Conservation (phyloP, 78 protist genomes). For the Isochrysis galbana region DNA sequence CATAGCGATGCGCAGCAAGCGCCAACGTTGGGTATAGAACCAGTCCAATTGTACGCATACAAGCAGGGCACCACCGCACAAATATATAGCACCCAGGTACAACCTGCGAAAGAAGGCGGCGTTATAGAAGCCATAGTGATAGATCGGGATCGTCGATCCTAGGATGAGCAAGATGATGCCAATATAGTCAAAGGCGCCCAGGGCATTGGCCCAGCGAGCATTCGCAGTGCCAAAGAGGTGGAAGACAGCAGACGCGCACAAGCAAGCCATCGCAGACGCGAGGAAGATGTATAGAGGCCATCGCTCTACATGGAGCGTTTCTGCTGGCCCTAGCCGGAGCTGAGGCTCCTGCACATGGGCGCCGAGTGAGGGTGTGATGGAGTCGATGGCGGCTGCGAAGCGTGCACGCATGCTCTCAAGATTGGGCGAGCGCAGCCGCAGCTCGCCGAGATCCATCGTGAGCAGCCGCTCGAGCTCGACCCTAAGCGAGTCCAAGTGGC, state of each 20-base stretch:
- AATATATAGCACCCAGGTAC: neutral
- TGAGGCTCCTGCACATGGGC: too few relatives aligned
- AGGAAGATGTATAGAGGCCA: constrained; percentile 14
- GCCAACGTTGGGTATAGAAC: neutral
- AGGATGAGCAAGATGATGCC: neutral
- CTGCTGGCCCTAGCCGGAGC: too few relatives aligned
- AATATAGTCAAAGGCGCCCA: neutral
- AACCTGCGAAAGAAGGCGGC: neutral
- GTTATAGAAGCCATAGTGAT: neutral
- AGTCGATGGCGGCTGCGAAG: too few relatives aligned
- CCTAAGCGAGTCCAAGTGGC: too few relatives aligned
- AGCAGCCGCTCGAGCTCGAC: too few relatives aligned
- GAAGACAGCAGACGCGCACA: neutral
- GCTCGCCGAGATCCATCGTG: too few relatives aligned
- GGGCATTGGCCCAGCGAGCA: neutral
- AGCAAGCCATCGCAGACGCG: neutral
- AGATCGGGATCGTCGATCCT: neutral
- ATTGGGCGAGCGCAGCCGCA: too few relatives aligned
- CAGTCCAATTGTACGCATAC: too few relatives aligned
- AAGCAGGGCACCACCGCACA: neutral
- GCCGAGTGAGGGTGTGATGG: too few relatives aligned
- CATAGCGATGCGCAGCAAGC: neutral
- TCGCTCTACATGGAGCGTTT: neutral
- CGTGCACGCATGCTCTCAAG: too few relatives aligned
- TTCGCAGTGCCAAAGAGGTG: constrained; percentile 21